phyloP scores from a whole-genome alignment of 352 stramenopile species.

The Paralagenidium karlingii region DNA sequence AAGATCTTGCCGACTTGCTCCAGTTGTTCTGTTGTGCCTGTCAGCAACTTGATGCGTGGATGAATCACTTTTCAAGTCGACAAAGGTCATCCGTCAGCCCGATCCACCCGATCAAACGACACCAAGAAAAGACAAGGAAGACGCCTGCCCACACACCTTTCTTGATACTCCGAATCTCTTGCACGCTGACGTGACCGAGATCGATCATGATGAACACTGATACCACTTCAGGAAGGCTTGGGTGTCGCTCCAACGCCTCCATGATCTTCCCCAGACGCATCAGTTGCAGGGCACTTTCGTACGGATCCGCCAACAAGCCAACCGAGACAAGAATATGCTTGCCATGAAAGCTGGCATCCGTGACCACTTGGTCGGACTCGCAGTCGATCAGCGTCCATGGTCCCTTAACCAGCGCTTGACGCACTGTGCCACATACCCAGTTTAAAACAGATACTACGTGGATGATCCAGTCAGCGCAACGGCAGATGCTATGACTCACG shows the following conservation, averaged over 20 bases:
- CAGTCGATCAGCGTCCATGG: conserved; percentile 91
- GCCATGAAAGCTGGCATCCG: conserved; percentile 84
- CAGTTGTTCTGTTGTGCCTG: conserved; percentile 90
- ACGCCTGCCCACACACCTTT: conserved; percentile 34
- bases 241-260: conserved; percentile 73
- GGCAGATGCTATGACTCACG: too few relatives aligned
- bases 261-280: conserved; percentile 96
- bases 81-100: background rate
- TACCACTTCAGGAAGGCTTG: conserved; percentile 41
- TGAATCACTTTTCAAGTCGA: conserved; percentile 46
- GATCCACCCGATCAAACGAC: background rate
- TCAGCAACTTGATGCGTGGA: conserved; percentile 82
- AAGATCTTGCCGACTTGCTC: too few relatives aligned
- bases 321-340: conserved; percentile 98
- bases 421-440: too few relatives aligned
- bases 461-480: too few relatives aligned
- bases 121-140: background rate
- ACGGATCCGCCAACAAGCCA: conserved; percentile 98
- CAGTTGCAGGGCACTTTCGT: conserved; percentile 99
- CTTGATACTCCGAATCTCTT: conserved; percentile 93
- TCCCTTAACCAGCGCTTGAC: conserved; percentile 83
- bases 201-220: conserved; percentile 98
- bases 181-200: conserved; percentile 93
- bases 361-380: conserved; percentile 71
- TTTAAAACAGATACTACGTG: too few relatives aligned